phyloP scores from a whole-genome alignment of 495 filamentous ascomycete genomes.

The Delitschia confertaspora region DNA sequence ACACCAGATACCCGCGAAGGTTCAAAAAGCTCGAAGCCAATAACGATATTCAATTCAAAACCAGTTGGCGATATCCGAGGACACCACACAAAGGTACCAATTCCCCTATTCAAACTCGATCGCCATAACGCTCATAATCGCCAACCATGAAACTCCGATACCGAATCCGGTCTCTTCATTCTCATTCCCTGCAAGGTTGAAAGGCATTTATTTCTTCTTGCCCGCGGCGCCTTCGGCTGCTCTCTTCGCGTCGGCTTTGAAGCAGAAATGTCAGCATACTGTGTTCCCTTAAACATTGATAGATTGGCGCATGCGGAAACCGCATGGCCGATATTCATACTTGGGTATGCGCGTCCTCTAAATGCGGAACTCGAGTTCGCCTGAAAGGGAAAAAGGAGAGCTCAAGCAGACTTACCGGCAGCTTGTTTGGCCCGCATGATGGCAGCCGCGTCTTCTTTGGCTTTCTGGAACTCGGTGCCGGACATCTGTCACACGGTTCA shows the following conservation, averaged over 20 bases:
- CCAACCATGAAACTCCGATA: too few species aligned
- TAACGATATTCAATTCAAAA: too few species aligned
- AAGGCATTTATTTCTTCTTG: conserved; percentile 17
- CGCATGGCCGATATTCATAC: too few species aligned
- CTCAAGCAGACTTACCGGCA: conserved; percentile 65
- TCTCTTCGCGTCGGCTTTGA: conserved; percentile 26
- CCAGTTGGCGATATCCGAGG: too few species aligned
- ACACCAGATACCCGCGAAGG: too few species aligned
- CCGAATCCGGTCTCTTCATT: too few species aligned
- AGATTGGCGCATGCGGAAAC: not conserved
- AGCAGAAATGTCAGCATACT: conserved; percentile 16
- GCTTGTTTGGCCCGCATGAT: conserved; percentile 90
- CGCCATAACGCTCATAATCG: too few species aligned
- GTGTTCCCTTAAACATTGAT: too few species aligned
- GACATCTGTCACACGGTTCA: conserved; percentile 38
- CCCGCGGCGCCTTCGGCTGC: conserved; percentile 2
- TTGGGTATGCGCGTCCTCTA: not conserved
- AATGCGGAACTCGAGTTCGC: not conserved
- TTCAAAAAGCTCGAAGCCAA: too few species aligned
- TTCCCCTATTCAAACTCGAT: too few species aligned
- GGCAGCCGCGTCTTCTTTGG: conserved; percentile 66
- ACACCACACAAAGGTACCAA: too few species aligned
- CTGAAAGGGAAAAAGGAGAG: conserved; percentile 5
- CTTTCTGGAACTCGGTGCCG: conserved; percentile 59
- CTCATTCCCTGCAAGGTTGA: too few species aligned